These are phyloP conservation scores for Hypoxylon intermedium DNA, from an alignment of 495 filamentous ascomycete species.

Conservation along the genomic window DNA sequence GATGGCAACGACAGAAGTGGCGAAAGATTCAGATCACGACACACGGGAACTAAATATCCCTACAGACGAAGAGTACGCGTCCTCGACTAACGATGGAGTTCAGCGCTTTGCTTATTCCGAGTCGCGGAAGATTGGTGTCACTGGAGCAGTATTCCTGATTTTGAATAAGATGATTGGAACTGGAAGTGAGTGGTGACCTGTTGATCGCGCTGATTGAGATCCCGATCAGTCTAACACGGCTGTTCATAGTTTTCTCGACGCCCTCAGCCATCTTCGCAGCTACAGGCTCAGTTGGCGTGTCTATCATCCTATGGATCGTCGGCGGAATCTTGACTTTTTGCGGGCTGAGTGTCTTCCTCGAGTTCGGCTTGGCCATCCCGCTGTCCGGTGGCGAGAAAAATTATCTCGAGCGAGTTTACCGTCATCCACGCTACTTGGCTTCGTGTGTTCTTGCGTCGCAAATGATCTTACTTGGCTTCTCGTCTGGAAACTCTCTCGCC, in stretches of 20 bases:
- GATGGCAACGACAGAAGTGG: slow-evolving; percentile 24
- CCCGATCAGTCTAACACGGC: not conserved
- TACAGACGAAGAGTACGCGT: slow-evolving; percentile 30
- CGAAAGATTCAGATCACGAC: slow-evolving; percentile 27
- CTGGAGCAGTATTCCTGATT: slow-evolving; percentile 61
- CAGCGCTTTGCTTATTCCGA: slow-evolving; percentile 55
- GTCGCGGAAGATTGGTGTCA: slow-evolving; percentile 58
- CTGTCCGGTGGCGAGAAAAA: slow-evolving; percentile 67
- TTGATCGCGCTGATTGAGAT: not conserved
- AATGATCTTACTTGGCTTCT: slow-evolving; percentile 63
- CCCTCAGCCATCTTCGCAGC: slow-evolving; percentile 58
- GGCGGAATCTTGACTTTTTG: slow-evolving; percentile 49
- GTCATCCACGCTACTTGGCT: slow-evolving; percentile 69
- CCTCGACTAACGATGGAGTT: slow-evolving; percentile 38
- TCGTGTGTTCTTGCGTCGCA: slow-evolving; percentile 68
- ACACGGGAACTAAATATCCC: slow-evolving; percentile 20
- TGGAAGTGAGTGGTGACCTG: slow-evolving; percentile 47
- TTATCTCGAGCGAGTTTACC: slow-evolving; percentile 72
- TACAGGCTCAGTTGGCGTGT: slow-evolving; percentile 54
- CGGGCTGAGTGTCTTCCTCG: slow-evolving; percentile 58
- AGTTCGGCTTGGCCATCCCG: slow-evolving; percentile 60
- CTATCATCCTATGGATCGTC: slow-evolving; percentile 49
- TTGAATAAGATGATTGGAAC: slow-evolving; percentile 67
- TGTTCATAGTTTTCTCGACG: slow-evolving; percentile 55
- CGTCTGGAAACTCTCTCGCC: slow-evolving; percentile 67